A percentile compares a stretch with the other conserved stretches of the same genome.
Conservation (phyloP, 805 yeast species). For the Candida boleticola region DNA sequence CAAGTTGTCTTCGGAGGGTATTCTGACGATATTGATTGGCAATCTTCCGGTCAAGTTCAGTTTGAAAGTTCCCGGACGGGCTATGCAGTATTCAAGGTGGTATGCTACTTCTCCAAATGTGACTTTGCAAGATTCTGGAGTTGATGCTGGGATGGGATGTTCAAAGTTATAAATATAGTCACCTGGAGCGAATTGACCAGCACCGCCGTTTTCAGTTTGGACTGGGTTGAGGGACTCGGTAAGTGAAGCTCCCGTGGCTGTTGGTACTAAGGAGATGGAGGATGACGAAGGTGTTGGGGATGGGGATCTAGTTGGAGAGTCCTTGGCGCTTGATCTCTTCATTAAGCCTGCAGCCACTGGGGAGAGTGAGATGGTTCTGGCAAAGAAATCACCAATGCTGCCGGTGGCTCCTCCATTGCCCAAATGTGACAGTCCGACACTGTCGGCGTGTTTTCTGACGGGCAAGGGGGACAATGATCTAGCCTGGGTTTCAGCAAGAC, state of each 20-base stretch:
- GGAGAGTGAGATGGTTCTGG: background rate
- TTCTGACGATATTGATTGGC: constrained; percentile 67
- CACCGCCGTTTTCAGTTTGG: constrained; percentile 11
- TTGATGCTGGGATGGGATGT: constrained; percentile 74
- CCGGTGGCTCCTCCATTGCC: background rate
- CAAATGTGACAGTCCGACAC: background rate
- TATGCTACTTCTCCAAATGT: constrained; percentile 82
- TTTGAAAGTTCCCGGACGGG: constrained; percentile 84
- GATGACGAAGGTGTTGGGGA: background rate
- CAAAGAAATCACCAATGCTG: background rate
- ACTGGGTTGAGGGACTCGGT: background rate
- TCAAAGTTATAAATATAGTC: constrained; percentile 93
- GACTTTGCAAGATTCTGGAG: constrained; percentile 77
- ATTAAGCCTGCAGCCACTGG: constrained; percentile 3
- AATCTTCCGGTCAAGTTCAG: constrained; percentile 62
- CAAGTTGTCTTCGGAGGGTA: constrained; percentile 72
- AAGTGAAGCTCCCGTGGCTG: too few relatives aligned
- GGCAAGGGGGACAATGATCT: constrained; percentile 8
- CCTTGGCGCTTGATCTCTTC: background rate
- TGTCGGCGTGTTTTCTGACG: background rate
- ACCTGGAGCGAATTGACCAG: constrained; percentile 64
- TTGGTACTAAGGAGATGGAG: background rate
- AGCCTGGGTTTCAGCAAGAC: constrained; percentile 16
- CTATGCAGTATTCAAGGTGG: constrained; percentile 63
- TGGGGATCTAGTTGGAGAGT: background rate